Conservation (phyloP, 2,329 filamentous ascomycete genomes). For the Hymenoscyphus fructigenus region DNA sequence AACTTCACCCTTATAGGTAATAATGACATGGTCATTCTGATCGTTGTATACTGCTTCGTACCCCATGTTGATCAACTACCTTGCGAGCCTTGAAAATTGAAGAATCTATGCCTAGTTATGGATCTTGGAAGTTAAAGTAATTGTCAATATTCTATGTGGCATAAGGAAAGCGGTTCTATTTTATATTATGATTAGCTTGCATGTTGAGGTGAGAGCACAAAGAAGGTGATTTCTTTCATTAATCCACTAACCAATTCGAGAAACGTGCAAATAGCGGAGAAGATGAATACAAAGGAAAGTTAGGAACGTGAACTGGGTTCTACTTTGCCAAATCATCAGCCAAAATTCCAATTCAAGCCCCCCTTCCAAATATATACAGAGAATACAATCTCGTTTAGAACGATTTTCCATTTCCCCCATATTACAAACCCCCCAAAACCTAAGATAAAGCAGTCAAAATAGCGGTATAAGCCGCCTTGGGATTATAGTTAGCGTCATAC, state of each 20-base stretch:
- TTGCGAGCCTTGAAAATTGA: neutral
- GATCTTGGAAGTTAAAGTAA: too few relatives aligned
- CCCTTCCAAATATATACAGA: neutral
- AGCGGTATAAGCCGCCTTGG: conserved; percentile 53
- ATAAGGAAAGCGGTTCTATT: too few relatives aligned
- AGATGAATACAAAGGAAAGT: too few relatives aligned
- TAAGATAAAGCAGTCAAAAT: conserved; percentile 23
- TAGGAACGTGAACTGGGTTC: too few relatives aligned
- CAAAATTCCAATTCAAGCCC: neutral
- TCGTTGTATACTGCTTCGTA: neutral
- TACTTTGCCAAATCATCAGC: too few relatives aligned
- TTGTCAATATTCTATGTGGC: too few relatives aligned
- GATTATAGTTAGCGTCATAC: conserved; percentile 51
- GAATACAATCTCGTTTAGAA: neutral
- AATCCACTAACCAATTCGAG: too few relatives aligned
- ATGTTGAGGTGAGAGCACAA: too few relatives aligned
- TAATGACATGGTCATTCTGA: neutral
- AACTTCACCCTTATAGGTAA: neutral
- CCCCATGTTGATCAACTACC: neutral
- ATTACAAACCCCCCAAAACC: neutral
- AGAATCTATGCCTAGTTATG: neutral
- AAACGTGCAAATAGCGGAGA: too few relatives aligned
- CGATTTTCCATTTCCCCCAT: neutral
- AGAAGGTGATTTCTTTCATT: too few relatives aligned
- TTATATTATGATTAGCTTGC: too few relatives aligned